phyloP scores from a whole-genome alignment of 306 rosid species.

The Clitoria ternatea region DNA sequence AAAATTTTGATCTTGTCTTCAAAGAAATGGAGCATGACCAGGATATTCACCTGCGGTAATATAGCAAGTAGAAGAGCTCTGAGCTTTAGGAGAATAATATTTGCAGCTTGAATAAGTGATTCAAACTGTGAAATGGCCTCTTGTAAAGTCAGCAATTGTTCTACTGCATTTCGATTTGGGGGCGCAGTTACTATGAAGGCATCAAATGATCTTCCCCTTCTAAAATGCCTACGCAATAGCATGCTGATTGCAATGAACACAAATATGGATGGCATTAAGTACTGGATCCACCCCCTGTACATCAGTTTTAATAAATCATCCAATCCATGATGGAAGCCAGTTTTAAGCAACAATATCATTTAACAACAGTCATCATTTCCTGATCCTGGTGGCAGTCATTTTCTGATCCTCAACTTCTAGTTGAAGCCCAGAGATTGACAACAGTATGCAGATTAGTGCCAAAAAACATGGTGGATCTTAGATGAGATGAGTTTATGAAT shows the following conservation, averaged over 20 bases:
- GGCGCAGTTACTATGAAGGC: constrained; percentile 67
- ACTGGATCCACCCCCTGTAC: constrained; percentile 89
- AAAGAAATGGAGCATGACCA: not conserved
- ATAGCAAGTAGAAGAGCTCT: constrained; percentile 87
- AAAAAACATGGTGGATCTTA: not conserved
- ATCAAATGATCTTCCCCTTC: constrained; percentile 51
- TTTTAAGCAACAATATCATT: constrained; percentile 23
- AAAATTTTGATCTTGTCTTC: not conserved
- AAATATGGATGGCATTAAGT: constrained; percentile 56
- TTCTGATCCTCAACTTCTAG: constrained; percentile 1
- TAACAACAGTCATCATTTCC: constrained; percentile 14
- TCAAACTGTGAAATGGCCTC: constrained; percentile 80
- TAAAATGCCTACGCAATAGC: constrained; percentile 68
- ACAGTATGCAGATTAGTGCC: constrained; percentile 14
- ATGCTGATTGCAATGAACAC: constrained; percentile 53
- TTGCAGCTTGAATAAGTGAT: constrained; percentile 70
- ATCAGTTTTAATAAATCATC: constrained; percentile 26
- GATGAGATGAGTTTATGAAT: constrained; percentile 17
- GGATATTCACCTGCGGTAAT: constrained; percentile 67
- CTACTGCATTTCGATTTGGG: constrained; percentile 73
- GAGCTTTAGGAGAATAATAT: constrained; percentile 74
- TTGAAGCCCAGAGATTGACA: constrained; percentile 15
- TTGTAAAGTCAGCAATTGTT: constrained; percentile 80
- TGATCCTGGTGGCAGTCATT: constrained; percentile 15
- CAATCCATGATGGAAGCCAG: not conserved